phyloP scores from a whole-genome alignment of 371 early-diverging fungal genomes.

The Mortierella sp. region DNA sequence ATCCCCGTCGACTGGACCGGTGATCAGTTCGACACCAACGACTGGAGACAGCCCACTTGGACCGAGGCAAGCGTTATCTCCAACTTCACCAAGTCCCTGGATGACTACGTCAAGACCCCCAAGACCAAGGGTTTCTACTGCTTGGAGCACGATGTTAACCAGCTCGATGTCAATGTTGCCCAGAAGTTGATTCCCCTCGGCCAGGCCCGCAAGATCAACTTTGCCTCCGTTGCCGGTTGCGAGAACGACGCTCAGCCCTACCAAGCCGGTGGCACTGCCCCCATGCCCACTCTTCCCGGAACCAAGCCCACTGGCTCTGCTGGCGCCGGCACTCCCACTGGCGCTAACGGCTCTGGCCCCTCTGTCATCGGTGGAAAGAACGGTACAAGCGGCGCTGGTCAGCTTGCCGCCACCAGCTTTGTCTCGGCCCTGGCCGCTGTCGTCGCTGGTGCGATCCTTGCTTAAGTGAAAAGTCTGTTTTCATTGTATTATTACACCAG shows the following conservation, averaged over 20 bases:
- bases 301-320: conserved; percentile 3
- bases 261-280: conserved; percentile 30
- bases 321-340: not conserved
- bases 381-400: not conserved
- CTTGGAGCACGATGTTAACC: conserved; percentile 47
- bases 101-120: conserved; percentile 22
- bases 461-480: conserved; percentile 17
- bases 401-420: conserved; percentile 3
- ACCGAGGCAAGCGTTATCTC: conserved; percentile 11
- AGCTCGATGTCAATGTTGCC: conserved; percentile 20
- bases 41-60: conserved; percentile 38
- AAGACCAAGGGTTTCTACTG: conserved; percentile 54
- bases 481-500: not conserved
- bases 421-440: conserved; percentile 19
- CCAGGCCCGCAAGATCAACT: conserved; percentile 32
- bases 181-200: conserved; percentile 44
- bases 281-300: conserved; percentile 15
- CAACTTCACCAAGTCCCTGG: conserved; percentile 24
- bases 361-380: not conserved
- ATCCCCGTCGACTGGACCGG: conserved; percentile 59
- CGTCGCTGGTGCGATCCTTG: conserved; percentile 32
- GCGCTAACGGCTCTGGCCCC: conserved; percentile 1
- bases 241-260: conserved; percentile 43
- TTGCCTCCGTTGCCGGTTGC: conserved; percentile 42
- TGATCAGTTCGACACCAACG: conserved; percentile 54